Evolutionary conservation across 495 filamentous ascomycete species (phyloP).

Genomic region (Penicillium coprophilum): DNA sequence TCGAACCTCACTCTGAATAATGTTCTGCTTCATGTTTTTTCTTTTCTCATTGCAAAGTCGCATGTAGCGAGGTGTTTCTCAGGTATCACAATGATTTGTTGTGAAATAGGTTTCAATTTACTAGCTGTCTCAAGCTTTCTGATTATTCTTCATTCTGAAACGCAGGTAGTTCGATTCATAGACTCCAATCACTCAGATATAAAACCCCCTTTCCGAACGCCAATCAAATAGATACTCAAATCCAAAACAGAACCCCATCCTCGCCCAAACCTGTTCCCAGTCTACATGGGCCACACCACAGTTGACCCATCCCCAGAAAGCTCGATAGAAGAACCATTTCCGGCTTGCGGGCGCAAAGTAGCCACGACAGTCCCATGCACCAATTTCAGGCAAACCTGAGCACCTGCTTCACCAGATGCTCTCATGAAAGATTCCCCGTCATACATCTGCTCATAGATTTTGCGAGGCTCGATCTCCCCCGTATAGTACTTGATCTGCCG

Average conservation of each 20-base stretch:
- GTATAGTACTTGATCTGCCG: background rate
- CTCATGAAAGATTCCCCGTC: background rate
- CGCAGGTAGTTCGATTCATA: background rate
- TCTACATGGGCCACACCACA: background rate
- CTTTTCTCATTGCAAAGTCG: background rate
- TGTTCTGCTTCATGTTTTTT: conserved; percentile 10
- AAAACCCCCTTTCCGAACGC: background rate
- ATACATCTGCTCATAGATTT: background rate
- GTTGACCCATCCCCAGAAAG: background rate
- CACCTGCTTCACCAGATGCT: background rate
- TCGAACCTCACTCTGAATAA: conserved; percentile 63
- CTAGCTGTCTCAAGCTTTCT: background rate
- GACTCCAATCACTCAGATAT: background rate
- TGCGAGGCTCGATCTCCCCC: background rate
- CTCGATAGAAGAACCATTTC: background rate
- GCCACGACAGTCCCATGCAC: background rate
- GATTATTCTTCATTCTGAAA: background rate
- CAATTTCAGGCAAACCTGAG: background rate
- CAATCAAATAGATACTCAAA: background rate
- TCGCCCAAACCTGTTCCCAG: background rate
- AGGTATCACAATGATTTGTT: background rate
- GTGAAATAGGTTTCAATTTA: conserved; percentile 2
- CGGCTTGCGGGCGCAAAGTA: background rate
- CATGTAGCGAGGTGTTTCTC: conserved; percentile 29
- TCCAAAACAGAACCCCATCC: background rate